Evolutionary conservation across 371 early-diverging fungal genomes (phyloP).

Genomic region (Dinochytrium kinnereticum): DNA sequence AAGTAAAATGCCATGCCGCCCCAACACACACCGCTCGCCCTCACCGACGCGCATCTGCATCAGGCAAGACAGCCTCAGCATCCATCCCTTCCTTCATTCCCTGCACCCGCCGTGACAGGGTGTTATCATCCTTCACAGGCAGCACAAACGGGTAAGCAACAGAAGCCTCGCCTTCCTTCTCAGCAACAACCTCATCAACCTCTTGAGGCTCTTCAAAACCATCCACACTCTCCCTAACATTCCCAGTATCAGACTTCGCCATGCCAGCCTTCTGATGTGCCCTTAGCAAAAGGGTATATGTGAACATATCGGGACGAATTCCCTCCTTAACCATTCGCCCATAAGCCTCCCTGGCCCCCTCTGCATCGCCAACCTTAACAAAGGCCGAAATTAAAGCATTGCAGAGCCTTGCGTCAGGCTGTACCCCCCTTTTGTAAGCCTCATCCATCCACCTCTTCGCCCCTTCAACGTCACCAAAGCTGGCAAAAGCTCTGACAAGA

Average conservation of each 20-base stretch:
- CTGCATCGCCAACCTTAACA: slow-evolving; percentile 27
- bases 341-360: slow-evolving; percentile 45
- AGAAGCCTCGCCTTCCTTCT: neutral
- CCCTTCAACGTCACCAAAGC: slow-evolving; percentile 29
- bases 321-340: slow-evolving; percentile 41
- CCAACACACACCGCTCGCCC: too few relatives aligned
- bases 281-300: slow-evolving; percentile 56
- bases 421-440: slow-evolving; percentile 17
- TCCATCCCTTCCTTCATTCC: too few relatives aligned
- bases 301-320: slow-evolving; percentile 52
- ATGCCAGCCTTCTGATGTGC: slow-evolving; percentile 27
- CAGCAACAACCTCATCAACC: neutral
- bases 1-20: too few relatives aligned
- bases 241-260: too few relatives aligned
- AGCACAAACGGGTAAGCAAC: too few relatives aligned
- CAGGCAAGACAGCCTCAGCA: too few relatives aligned
- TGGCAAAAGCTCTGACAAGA: slow-evolving; percentile 39
- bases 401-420: slow-evolving; percentile 38
- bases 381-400: slow-evolving; percentile 43
- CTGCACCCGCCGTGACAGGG: too few relatives aligned
- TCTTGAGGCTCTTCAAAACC: too few relatives aligned
- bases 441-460: slow-evolving; percentile 41
- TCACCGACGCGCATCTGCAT: too few relatives aligned
- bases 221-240: too few relatives aligned
- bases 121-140: too few relatives aligned